Percentiles rank a stretch among this genome's conserved stretches.
These are phyloP conservation scores for Kalaharituber pfeilii DNA, from an alignment of 2,329 filamentous ascomycete genomes.

Conservation along the genomic window DNA sequence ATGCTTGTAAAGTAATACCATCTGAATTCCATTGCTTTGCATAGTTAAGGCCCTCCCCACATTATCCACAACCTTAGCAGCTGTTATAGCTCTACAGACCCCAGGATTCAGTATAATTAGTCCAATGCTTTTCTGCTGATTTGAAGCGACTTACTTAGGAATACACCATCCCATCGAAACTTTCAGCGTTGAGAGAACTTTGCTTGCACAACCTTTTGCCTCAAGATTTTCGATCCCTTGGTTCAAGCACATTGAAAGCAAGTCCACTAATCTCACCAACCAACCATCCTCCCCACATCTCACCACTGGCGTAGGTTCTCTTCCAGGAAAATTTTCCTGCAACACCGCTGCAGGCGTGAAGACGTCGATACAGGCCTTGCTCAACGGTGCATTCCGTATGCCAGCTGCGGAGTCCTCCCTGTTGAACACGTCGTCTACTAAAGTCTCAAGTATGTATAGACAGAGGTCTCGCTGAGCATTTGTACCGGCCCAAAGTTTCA, in stretches of 20 bases:
- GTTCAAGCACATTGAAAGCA: constrained; percentile 56
- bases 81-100: constrained; percentile 42
- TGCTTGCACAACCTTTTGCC: constrained; percentile 53
- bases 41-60: constrained; percentile 56
- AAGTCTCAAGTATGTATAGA: constrained; percentile 68
- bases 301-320: constrained; percentile 50
- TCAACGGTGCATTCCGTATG: constrained; percentile 65
- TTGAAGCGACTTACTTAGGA: constrained; percentile 36
- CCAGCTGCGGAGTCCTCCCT: constrained; percentile 75
- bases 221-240: constrained; percentile 48
- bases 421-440: constrained; percentile 88
- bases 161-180: constrained; percentile 77
- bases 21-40: constrained; percentile 53
- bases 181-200: constrained; percentile 57
- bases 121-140: background rate
- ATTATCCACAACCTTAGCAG: constrained; percentile 49
- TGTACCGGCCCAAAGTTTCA: constrained; percentile 53
- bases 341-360: constrained; percentile 68
- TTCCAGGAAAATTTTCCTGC: constrained; percentile 54
- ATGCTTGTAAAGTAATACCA: constrained; percentile 47
- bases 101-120: constrained; percentile 5
- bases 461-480: constrained; percentile 67
- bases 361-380: constrained; percentile 80
- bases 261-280: constrained; percentile 57
- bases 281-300: constrained; percentile 72